phyloP scores from a whole-genome alignment of 2,329 filamentous ascomycete genomes.

The Aureobasidium pullulans region DNA sequence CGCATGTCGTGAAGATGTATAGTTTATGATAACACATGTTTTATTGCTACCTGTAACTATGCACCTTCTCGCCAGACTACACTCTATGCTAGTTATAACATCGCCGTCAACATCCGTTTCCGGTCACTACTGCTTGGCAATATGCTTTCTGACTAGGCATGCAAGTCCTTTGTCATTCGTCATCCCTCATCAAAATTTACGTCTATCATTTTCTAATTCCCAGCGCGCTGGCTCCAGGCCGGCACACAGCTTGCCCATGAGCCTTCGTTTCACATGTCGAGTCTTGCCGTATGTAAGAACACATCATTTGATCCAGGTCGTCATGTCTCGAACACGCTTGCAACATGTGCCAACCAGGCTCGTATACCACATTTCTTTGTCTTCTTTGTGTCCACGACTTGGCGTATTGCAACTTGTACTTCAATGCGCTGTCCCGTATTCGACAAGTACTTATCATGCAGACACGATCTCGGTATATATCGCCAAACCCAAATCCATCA shows the following conservation, averaged over 20 bases:
- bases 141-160: not conserved
- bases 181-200: too few species aligned
- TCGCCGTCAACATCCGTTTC: not conserved
- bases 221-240: too few species aligned
- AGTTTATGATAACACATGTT: slow-evolving; percentile 38
- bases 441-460: not conserved
- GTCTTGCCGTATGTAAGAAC: not conserved
- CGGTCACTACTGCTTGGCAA: not conserved
- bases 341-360: not conserved
- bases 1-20: slow-evolving; percentile 36
- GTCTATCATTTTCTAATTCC: too few species aligned
- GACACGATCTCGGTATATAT: not conserved
- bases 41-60: slow-evolving; percentile 1
- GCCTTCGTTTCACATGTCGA: not conserved
- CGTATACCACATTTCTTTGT: not conserved
- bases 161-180: not conserved
- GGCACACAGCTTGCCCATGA: not conserved
- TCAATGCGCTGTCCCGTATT: not conserved
- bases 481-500: not conserved
- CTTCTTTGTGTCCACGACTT: not conserved
- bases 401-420: not conserved
- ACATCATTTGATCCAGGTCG: not conserved
- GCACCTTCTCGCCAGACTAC: not conserved
- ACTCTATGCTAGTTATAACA: not conserved
- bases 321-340: not conserved